Evolutionary conservation across 192 early-diverging fungal genomes (phyloP).

Genomic region (Powellomyces hirtus): DNA sequence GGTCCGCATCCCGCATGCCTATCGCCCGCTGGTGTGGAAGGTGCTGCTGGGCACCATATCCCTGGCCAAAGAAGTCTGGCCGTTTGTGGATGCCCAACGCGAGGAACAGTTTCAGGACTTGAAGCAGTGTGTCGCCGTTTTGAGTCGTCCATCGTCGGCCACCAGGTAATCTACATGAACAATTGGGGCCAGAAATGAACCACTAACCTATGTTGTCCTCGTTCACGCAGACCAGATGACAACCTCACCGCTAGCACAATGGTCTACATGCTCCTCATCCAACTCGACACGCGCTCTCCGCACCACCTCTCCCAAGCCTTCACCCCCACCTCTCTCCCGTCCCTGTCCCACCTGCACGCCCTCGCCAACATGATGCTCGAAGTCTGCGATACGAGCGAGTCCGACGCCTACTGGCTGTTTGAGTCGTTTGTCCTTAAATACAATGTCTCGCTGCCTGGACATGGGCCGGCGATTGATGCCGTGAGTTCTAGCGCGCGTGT

Average conservation of each 20-base stretch:
- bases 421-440: conserved; percentile 25
- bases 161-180: no score
- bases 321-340: background rate
- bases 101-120: conserved; percentile 31
- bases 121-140: conserved; percentile 2
- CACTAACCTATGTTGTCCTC: no score
- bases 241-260: conserved; percentile 14
- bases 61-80: conserved; percentile 29
- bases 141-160: no score
- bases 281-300: conserved; percentile 4
- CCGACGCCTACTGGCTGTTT: conserved; percentile 49
- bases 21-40: conserved; percentile 41
- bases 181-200: no score
- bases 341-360: conserved; percentile 8
- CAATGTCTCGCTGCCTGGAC: conserved; percentile 3
- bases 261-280: conserved; percentile 32
- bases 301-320: background rate
- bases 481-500: no score
- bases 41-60: conserved; percentile 29
- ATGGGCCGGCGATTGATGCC: no score
- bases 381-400: conserved; percentile 41
- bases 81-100: conserved; percentile 25
- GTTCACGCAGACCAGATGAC: background rate
- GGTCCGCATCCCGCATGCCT: conserved; percentile 41
- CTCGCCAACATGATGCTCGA: conserved; percentile 40